Evolutionary conservation across 2,329 filamentous ascomycete species (phyloP).

Genomic region (Cercospora beticola): DNA sequence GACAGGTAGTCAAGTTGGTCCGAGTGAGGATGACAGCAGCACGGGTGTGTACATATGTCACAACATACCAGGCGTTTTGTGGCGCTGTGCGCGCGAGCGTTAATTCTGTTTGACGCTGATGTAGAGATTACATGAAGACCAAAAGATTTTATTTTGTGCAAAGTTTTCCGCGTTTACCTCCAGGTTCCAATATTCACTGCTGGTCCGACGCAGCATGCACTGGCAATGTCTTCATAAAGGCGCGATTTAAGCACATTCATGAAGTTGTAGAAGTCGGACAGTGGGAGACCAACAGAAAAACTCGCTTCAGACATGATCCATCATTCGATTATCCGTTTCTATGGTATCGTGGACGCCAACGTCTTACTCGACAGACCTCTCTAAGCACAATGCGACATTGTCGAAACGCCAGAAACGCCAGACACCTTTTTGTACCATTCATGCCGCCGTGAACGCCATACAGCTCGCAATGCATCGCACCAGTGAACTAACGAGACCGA

Average conservation of each 20-base stretch:
- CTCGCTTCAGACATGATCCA: not conserved
- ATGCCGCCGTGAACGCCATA: constrained; percentile 8
- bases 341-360: not conserved
- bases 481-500: constrained; percentile 22
- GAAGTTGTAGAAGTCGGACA: no score
- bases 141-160: constrained; percentile 3
- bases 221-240: no score
- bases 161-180: not conserved
- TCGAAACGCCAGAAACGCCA: constrained; percentile 4
- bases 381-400: not conserved
- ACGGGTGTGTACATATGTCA: constrained; percentile 17
- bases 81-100: constrained; percentile 14
- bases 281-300: no score
- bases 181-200: no score
- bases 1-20: constrained; percentile 10
- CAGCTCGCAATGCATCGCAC: constrained; percentile 7
- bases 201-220: no score
- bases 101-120: constrained; percentile 3
- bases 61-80: constrained; percentile 13
- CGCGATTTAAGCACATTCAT: no score
- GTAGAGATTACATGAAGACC: not conserved
- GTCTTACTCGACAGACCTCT: not conserved
- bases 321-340: not conserved
- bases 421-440: constrained; percentile 1
- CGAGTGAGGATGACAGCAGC: not conserved